Evolutionary conservation across 2,329 filamentous ascomycete genomes (phyloP), one percentile per base, ranked within the genome.

Genomic region (Cladosporium austrohemisphaericum): DNA sequence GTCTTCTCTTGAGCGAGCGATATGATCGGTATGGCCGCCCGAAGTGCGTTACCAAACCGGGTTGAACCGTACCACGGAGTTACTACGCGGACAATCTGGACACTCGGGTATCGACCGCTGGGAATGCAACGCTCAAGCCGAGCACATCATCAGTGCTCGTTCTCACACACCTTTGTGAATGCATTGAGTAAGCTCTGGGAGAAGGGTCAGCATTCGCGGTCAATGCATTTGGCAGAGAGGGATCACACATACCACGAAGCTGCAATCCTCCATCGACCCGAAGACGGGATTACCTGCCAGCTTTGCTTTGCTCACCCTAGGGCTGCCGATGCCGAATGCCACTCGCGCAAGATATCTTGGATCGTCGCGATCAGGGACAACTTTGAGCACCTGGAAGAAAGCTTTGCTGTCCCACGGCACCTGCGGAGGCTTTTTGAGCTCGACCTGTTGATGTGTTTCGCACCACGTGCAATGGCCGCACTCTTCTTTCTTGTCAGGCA

Each of bases 281-380:
- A 81, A 83, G 0, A 76, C 69, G 0, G 52, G 26, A 6, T 61
- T 61, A 43, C 66, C 75, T 10, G 71, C 67, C 25, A 83, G 55
- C 58, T 74, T 78, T 45, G 80, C 60, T 29, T 67, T 62, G 4
- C 65, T 70, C 1, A 80, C 71, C 1, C 79, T 65, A 0, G 81
- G 81, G 55, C 78, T 84, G 36, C 68, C 70, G 58, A 84, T 83
- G 0, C 81, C 81, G 59, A 83, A 84, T 0, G 80, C 81, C 3
- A 84, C 65, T 16, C 77, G 71, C 0, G 81, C 78, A 22, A 84
- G 65, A 54, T 82, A 77, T 10, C 80, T 65, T 2, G 81, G 71
- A 58, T 85, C 81, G 38, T 84, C 77, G 2, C 77, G 69, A 1
- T 75, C 71, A 1, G 64, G 56, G 10, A 76, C 73, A 0, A 62